A percentile compares a stretch with the other conserved stretches of the same genome.
Conservation (phyloP, 2,329 filamentous ascomycete genomes). For the Clonostachys sp. region DNA sequence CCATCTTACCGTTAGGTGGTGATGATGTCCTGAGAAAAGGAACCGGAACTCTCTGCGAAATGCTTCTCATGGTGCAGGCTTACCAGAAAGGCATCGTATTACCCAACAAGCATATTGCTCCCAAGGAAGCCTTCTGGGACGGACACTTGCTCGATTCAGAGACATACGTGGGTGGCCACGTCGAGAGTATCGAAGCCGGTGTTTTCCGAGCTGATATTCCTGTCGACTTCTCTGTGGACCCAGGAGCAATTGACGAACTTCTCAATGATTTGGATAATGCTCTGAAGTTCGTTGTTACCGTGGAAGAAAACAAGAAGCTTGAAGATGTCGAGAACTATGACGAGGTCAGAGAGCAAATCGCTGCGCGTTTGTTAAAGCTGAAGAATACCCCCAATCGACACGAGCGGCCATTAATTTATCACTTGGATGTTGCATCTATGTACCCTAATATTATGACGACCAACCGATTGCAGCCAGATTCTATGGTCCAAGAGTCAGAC, state of each 20-base stretch:
- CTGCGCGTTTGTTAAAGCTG: conserved; percentile 62
- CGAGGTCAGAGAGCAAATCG: conserved; percentile 80
- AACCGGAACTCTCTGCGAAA: conserved; percentile 97
- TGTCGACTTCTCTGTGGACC: conserved; percentile 88
- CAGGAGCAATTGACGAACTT: conserved; percentile 84
- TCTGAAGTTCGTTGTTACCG: conserved; percentile 78
- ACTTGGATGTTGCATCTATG: conserved; percentile 98
- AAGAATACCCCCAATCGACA: conserved; percentile 79
- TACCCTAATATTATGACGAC: conserved; percentile 99
- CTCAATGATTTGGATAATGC: conserved; percentile 82
- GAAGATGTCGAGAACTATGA: conserved; percentile 79
- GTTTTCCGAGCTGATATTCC: conserved; percentile 96
- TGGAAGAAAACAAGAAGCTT: conserved; percentile 79
- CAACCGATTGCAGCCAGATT: conserved; percentile 93
- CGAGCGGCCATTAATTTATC: conserved; percentile 90
- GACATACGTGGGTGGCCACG: conserved; percentile 96
- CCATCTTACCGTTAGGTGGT: conserved; percentile 86
- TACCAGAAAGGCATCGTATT: conserved; percentile 88
- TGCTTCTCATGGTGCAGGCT: conserved; percentile 98
- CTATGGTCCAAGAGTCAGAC: conserved; percentile 96
- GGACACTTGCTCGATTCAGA: conserved; percentile 94
- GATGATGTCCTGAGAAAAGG: conserved; percentile 93
- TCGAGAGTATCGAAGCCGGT: conserved; percentile 97
- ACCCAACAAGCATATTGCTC: conserved; percentile 91
- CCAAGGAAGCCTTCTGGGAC: conserved; percentile 92